Conservation (phyloP, 225 moss, liverwort and hornwort species). For the Marchantia paleacea region DNA sequence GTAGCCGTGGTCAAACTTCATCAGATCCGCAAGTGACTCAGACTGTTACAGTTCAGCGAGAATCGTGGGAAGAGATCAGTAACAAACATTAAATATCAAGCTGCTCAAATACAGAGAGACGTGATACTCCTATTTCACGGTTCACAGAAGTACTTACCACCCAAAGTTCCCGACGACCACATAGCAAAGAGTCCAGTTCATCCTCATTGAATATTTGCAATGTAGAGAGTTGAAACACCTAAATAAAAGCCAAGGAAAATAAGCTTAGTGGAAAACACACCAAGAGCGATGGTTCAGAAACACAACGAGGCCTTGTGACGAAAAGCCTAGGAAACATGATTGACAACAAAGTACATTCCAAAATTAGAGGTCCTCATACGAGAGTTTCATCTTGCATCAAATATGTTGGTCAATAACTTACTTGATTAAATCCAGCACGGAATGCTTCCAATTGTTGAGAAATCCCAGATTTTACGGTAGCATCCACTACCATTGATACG, state of each 20-base stretch:
- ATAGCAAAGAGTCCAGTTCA: constrained; percentile 85
- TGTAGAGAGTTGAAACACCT: constrained; percentile 89
- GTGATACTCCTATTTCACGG: no score
- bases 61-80: not conserved
- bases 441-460: constrained; percentile 76
- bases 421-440: constrained; percentile 89
- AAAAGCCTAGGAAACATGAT: no score
- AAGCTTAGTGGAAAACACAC: not conserved
- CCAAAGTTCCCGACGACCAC: constrained; percentile 92
- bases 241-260: constrained; percentile 18
- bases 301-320: no score
- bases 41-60: constrained; percentile 39
- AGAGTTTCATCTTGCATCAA: not conserved
- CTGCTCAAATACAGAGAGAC: no score
- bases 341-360: not conserved
- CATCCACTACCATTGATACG: constrained; percentile 74
- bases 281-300: no score
- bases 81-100: no score
- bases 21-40: constrained; percentile 81
- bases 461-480: constrained; percentile 81
- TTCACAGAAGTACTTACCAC: constrained; percentile 47
- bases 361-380: not conserved
- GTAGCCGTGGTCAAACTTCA: constrained; percentile 99
- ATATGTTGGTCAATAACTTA: constrained; percentile 12
- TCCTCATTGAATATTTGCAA: constrained; percentile 89